Percentiles rank a stretch among this genome's conserved stretches.
Evolutionary conservation across 2,329 filamentous ascomycete genomes (phyloP).

Genomic region (Diplodia scrobiculata): DNA sequence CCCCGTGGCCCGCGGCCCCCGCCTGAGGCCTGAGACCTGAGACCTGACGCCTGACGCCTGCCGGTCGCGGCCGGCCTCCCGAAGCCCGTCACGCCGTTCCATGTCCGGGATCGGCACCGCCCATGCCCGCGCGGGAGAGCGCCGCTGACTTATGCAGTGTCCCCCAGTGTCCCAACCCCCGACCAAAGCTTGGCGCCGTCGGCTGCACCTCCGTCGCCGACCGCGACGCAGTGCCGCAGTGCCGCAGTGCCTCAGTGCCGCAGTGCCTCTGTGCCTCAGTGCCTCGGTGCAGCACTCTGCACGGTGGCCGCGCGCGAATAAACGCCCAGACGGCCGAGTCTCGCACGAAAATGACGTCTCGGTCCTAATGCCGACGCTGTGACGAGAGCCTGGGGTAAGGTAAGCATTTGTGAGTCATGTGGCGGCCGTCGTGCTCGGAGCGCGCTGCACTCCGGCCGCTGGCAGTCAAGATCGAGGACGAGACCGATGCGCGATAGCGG

Average conservation of each 20-base stretch:
- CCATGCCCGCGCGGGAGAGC: constrained; percentile 17
- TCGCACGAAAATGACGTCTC: constrained; percentile 6
- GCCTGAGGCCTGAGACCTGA: too few relatives aligned
- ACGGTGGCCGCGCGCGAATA: background rate
- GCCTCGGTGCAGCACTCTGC: background rate
- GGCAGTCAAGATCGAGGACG: constrained; percentile 1
- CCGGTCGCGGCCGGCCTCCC: background rate
- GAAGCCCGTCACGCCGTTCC: background rate
- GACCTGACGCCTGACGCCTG: too few relatives aligned
- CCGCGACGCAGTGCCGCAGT: too few relatives aligned
- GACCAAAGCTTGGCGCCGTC: constrained; percentile 9
- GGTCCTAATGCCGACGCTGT: background rate
- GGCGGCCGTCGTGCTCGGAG: constrained; percentile 18
- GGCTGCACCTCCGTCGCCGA: background rate
- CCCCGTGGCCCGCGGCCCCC: too few relatives aligned
- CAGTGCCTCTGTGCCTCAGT: too few relatives aligned
- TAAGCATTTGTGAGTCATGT: constrained; percentile 24
- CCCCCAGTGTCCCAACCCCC: background rate
- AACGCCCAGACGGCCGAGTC: constrained; percentile 4
- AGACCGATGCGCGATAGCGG: background rate
- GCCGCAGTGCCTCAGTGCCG: too few relatives aligned
- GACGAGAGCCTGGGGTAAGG: constrained; percentile 11
- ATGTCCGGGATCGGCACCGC: constrained; percentile 10
- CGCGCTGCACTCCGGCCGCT: constrained; percentile 13
- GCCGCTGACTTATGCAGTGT: constrained; percentile 10